Base-by-base conservation (phyloP, 176 grass and related monocot genomes). In the Rhipidocladum racemiflorum region DNA sequence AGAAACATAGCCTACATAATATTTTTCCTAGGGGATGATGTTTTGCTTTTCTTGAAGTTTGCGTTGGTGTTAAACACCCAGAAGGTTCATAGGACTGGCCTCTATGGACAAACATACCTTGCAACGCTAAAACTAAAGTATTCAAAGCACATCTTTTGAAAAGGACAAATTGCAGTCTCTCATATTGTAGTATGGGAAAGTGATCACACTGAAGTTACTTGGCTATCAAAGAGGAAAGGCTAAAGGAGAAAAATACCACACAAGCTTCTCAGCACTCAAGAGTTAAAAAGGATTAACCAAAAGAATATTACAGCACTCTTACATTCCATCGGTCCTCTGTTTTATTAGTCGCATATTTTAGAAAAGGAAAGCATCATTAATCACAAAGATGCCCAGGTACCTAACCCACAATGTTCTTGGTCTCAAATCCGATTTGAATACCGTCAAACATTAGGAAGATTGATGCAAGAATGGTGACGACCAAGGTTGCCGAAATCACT, bases 281-380 rank as follows among this genome's bases (percentile, higher is more conserved):
- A 82, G 66, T 77, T 65, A 16, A 35, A 82, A 86, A 68, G 27
- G 72, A 56, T 73, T 27, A 50, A 18, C 30, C 20, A 83, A 83
- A 79, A 79, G 68, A 66, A 89, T 61, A 83, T 59, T 57, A 74
- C 74, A 63, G 50, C 51, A 23, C 61, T 55, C 79, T 13, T 39
- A 60, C 35, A 76, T 45, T 79, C 61, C 79, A 45, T 68, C 61
- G 66, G 66, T 39, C 67, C 29, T 54, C 70, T 68, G 65, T 42
- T 90, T 90, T 90, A 68, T 38, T 79, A 79, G 62, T 46, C 67
- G 4, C 79, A 83, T 83, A 79, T 90, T 83, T 90, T 63, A 73
- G 79, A 28, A 90, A 87, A 90, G 88, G 61, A 42, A 71, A 53
- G 61, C 74, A 69, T 61, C 81, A 74, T 67, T 85, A 85, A 85